Evolutionary conservation across 495 filamentous ascomycete genomes (phyloP), one percentile per base, ranked within the genome.

Genomic region (Aspergillus funiculosus): DNA sequence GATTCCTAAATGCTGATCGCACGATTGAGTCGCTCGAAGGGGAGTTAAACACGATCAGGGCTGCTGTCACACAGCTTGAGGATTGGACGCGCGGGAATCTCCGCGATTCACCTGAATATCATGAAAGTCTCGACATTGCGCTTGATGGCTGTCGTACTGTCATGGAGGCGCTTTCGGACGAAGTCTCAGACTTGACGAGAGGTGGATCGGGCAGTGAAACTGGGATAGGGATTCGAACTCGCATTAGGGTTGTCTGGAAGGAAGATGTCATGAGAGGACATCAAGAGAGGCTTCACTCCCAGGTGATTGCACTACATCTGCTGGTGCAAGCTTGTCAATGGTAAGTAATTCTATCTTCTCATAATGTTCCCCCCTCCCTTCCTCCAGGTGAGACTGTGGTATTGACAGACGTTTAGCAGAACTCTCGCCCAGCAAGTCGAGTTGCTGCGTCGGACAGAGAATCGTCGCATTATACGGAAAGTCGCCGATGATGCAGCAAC

Each of bases 241-340:
- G 58, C 4, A 54, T 59, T 25, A 62, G 54, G 49, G 48, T 63
- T 4, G 48, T 61, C 6, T 74, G 72, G 69, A 73, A 65, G 32
- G 69, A 72, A 38, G 63, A 65, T n/a, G 53, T 48, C 5, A 72
- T 74, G 62, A 58, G 52, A 43, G 63, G 51, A 10, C 67, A 72
- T 39, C 57, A 67, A 41, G 58, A 63, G n/a, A 63, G 61, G 29
- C 43, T 75, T 15, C 62, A 56, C 8, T 56, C 60, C 14, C 70
- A 75, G 34, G 57, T 69, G 13, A 48, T 57, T 28, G 72, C 72
- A 6, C 50, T 75, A 18, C 69, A 73, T 39, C 48, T 75, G 10
- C 42, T 75, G 36, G 51, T 75, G 7, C 62, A 69, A 37, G 70
- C 67, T n/a, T 65, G 58, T 34, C 62, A 68, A 51, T 72, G 69